A percentile compares a stretch with the other conserved stretches of the same genome.
phyloP scores from a whole-genome alignment of 805 yeast species.

The Ogataea paradorogensis region DNA sequence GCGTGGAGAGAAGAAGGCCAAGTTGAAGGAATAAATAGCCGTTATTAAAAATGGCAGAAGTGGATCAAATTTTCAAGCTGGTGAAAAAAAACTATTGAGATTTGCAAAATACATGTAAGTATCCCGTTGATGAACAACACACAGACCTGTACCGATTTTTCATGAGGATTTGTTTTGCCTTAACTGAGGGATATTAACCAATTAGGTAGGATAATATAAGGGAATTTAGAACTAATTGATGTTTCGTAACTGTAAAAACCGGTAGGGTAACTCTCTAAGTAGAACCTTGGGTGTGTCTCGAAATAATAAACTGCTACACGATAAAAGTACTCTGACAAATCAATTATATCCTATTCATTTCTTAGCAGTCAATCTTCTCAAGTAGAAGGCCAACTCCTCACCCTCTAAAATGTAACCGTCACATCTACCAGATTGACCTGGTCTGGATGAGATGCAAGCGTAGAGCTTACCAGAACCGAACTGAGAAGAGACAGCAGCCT shows the following conservation, averaged over 20 bases:
- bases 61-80: not conserved
- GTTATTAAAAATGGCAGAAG: slow-evolving; percentile 1
- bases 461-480: slow-evolving; percentile 98
- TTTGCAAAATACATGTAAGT: slow-evolving; percentile 4
- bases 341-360: slow-evolving; percentile 54
- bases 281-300: too few relatives aligned
- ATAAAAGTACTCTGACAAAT: not conserved
- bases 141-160: slow-evolving; percentile 13
- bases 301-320: too few relatives aligned
- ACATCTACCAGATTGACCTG: slow-evolving; percentile 99
- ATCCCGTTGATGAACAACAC: slow-evolving; percentile 11
- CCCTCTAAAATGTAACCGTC: slow-evolving; percentile 99
- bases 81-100: slow-evolving; percentile 1
- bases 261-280: not conserved
- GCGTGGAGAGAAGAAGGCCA: slow-evolving; percentile 47
- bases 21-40: slow-evolving; percentile 4
- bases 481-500: slow-evolving; percentile 89
- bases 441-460: slow-evolving; percentile 98
- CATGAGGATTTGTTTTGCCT: slow-evolving; percentile 10
- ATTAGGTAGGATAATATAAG: not conserved
- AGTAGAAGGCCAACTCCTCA: slow-evolving; percentile 99
- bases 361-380: slow-evolving; percentile 99
- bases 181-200: slow-evolving; percentile 11
- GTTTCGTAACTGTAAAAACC: not conserved
- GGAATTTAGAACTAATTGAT: not conserved